These are phyloP conservation scores for Umbelopsis sp. DNA, from an alignment of 371 early-diverging fungal species.

Conservation along the genomic window DNA sequence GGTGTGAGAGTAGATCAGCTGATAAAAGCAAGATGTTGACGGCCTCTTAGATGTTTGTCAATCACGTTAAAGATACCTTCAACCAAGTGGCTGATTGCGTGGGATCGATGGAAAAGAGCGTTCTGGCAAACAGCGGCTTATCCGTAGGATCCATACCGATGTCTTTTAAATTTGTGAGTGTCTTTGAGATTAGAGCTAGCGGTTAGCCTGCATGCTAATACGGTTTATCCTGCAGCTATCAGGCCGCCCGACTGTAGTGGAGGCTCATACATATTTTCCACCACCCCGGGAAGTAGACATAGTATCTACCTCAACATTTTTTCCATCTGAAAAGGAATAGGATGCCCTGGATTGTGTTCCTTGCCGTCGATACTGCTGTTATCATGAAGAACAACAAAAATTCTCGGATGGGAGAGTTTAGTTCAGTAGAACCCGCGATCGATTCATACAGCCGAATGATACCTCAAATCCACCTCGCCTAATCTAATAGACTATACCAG, in stretches of 20 bases:
- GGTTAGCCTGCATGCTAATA: not conserved
- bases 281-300: constrained; percentile 4
- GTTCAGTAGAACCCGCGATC: too few relatives aligned
- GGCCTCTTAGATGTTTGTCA: not conserved
- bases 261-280: constrained; percentile 10
- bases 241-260: not conserved
- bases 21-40: too few relatives aligned
- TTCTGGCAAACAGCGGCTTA: constrained; percentile 5
- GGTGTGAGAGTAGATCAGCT: too few relatives aligned
- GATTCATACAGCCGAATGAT: too few relatives aligned
- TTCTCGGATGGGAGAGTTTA: too few relatives aligned
- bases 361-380: not conserved
- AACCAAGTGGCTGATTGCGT: constrained; percentile 4
- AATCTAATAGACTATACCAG: too few relatives aligned
- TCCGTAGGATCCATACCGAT: constrained; percentile 6
- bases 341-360: not conserved
- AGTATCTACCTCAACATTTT: not conserved
- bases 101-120: constrained; percentile 7
- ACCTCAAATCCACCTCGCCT: too few relatives aligned
- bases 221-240: not conserved
- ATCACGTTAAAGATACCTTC: not conserved
- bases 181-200: not conserved
- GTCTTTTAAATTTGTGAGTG: constrained; percentile 10
- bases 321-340: not conserved
- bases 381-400: too few relatives aligned